Evolutionary conservation across 805 yeast genomes (phyloP).

Genomic region (Limtongia smithiae): DNA sequence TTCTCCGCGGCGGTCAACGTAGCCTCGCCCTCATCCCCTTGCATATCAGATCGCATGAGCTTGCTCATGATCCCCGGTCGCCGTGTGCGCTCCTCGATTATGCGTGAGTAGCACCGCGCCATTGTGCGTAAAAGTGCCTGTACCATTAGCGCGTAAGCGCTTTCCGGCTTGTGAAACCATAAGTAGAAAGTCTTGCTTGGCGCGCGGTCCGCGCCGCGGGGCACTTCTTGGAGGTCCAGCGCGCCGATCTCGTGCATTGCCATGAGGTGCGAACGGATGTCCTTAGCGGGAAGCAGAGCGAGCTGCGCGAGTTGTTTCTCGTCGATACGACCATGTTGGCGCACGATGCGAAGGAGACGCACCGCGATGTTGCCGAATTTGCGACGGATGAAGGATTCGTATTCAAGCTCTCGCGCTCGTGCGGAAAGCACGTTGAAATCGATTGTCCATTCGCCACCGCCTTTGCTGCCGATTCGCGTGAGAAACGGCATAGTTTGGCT

Average conservation of each 20-base stretch:
- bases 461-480: conserved; percentile 52
- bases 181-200: conserved; percentile 83
- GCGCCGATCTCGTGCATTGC: conserved; percentile 65
- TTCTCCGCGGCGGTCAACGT: conserved; percentile 71
- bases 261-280: conserved; percentile 67
- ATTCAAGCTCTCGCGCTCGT: conserved; percentile 34
- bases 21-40: conserved; percentile 66
- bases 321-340: conserved; percentile 66
- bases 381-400: conserved; percentile 38
- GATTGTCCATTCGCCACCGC: conserved; percentile 44
- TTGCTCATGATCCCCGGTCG: conserved; percentile 70
- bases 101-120: conserved; percentile 41
- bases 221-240: conserved; percentile 88
- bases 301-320: conserved; percentile 70
- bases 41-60: conserved; percentile 85
- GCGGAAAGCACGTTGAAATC: conserved; percentile 36
- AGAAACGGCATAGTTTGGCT: conserved; percentile 56
- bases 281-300: conserved; percentile 73
- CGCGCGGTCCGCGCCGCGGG: conserved; percentile 85
- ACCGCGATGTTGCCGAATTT: conserved; percentile 51
- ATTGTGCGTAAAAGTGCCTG: conserved; percentile 50
- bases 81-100: conserved; percentile 46
- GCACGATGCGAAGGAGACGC: conserved; percentile 73
- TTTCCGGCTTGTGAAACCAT: conserved; percentile 63
- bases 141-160: conserved; percentile 47